phyloP scores from a whole-genome alignment of 495 filamentous ascomycete genomes.

The Jackrogersella minutella region DNA sequence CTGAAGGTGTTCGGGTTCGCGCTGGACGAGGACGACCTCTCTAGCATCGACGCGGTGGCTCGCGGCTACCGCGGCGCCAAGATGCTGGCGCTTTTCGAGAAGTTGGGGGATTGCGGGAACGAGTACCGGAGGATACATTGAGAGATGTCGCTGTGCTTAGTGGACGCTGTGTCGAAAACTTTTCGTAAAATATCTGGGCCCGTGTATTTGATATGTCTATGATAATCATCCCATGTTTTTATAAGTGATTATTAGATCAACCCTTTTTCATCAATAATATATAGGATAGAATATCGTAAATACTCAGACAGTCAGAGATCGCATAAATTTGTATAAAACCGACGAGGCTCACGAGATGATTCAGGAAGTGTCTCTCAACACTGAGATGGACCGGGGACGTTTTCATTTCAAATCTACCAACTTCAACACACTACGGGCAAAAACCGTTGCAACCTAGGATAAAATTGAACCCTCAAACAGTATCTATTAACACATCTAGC shows the following conservation, averaged over 20 bases:
- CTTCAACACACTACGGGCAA: too few species aligned
- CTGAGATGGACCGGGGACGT: too few species aligned
- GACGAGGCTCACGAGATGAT: too few species aligned
- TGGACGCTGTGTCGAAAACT: too few species aligned
- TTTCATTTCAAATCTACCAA: too few species aligned
- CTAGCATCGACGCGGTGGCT: slow-evolving; percentile 38
- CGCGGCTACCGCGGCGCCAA: slow-evolving; percentile 31
- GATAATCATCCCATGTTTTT: neutral
- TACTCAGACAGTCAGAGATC: neutral
- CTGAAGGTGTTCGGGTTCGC: slow-evolving; percentile 44
- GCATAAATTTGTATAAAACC: neutral
- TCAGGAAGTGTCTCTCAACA: too few species aligned
- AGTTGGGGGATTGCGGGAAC: slow-evolving; percentile 54
- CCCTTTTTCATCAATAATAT: too few species aligned
- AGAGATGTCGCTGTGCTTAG: too few species aligned
- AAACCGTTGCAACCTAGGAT: neutral
- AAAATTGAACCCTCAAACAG: neutral
- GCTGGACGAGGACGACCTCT: slow-evolving; percentile 31
- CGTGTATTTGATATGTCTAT: neutral
- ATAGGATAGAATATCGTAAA: too few species aligned
- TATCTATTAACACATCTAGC: slow-evolving; percentile 31
- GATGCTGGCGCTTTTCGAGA: slow-evolving; percentile 42
- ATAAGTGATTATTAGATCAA: too few species aligned
- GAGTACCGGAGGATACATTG: slow-evolving; percentile 51
- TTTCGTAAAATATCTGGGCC: neutral